Evolutionary conservation across 805 yeast genomes (phyloP), one percentile per base, ranked within the genome.

Genomic region (Candida hungchunana): DNA sequence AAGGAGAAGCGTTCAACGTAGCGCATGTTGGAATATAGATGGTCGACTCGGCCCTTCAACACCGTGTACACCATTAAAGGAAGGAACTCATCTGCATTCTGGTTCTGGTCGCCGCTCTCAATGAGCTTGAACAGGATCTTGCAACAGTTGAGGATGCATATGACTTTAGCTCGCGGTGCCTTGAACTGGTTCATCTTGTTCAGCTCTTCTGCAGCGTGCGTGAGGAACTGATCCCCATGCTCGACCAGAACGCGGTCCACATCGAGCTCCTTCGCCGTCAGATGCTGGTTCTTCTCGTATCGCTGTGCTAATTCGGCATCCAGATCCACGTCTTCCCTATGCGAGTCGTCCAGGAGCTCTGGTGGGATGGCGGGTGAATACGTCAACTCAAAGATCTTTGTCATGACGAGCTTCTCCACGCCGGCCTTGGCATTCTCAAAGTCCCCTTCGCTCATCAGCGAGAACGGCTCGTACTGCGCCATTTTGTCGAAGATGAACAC

Each of bases 101-200:
- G 90, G 33, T 67, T 64, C 36, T 77, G 69, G 32, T 71, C 61
- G 12, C 69, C 63, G 42, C 79, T 84, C 43, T 88, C 78, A 31
- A 94, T 73, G 39, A 86, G 69, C 9, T 95, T 94, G 66, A 88
- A 89, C 6, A 94, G 81, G 15, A 93, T 89, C 59, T 90, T 90
- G 55, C 97, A 90, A 35, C 93, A 79, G 60, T 93, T 94, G 43
- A 93, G 67, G 3, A 93, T 69, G 56, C 97, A 93, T 25, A 93
- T 86, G 44, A 87, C 77, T 54, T 93, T 93, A 55, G 94, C 98
- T 35, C 98, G 68, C 12, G 98, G 98, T 0, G 97, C 90, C 48
- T 94, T 75, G 57, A 82, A 94, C 35, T 75, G 70, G 58, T 83
- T 82, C 51, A 93, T 79, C 49, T 87, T 87, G 44, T 69, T 66